A percentile compares a stretch with the other conserved stretches of the same genome.
Conservation (phyloP, 1,284 basidiomycete species). For the Moesziomyces sp. region DNA sequence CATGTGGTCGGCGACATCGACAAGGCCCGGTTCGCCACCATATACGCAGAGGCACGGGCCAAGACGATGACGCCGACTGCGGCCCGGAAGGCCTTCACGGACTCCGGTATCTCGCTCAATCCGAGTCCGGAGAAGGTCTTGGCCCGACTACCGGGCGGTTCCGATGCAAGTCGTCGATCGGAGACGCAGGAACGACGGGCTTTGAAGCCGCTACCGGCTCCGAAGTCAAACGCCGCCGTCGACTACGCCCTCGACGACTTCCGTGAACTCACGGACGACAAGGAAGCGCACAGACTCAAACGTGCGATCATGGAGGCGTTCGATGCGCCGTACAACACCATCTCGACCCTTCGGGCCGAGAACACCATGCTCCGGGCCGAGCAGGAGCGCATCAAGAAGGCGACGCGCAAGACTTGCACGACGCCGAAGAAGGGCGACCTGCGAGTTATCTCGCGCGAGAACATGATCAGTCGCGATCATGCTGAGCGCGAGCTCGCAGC, state of each 20-base stretch:
- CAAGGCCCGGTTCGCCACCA: slow-evolving; percentile 8
- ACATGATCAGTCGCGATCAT: too few species aligned
- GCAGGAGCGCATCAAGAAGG: slow-evolving; percentile 1
- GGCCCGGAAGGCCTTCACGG: slow-evolving; percentile 12
- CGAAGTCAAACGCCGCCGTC: neutral
- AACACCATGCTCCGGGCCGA: neutral
- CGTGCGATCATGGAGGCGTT: neutral
- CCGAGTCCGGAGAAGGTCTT: slow-evolving; percentile 9
- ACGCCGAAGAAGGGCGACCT: slow-evolving; percentile 1
- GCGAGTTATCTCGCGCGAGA: neutral
- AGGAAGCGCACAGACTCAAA: slow-evolving; percentile 1
- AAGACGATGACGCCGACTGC: neutral
- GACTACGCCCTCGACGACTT: slow-evolving; percentile 2
- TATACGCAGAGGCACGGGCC: slow-evolving; percentile 13
- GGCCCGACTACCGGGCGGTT: neutral
- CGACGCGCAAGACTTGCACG: neutral
- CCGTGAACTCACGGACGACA: neutral
- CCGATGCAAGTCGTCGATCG: neutral
- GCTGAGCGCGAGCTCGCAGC: too few species aligned
- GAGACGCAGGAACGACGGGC: neutral
- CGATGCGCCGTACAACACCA: neutral
- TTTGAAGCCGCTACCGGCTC: neutral
- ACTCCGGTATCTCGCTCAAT: slow-evolving; percentile 1
- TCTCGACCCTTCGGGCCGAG: slow-evolving; percentile 1
- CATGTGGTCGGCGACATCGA: neutral